Evolutionary conservation across 2,329 filamentous ascomycete genomes (phyloP).

Genomic region (Microdochium trichocladiopsis): DNA sequence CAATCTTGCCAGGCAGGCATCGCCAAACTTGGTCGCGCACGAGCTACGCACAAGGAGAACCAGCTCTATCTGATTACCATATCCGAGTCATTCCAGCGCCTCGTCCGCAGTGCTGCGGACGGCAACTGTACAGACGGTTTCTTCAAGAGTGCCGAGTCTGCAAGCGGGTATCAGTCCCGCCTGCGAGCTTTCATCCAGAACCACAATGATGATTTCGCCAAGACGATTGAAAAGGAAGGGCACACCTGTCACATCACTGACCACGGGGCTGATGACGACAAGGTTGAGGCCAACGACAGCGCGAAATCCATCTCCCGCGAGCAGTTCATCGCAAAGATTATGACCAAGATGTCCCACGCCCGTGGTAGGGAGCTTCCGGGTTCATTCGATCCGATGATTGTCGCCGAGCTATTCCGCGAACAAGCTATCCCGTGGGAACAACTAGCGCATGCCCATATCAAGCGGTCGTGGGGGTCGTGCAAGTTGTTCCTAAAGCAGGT

Average conservation of each 20-base stretch:
- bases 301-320: slow-evolving; percentile 16
- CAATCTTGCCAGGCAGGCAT: slow-evolving; percentile 27
- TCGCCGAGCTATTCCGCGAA: slow-evolving; percentile 51
- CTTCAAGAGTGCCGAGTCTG: slow-evolving; percentile 30
- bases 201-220: slow-evolving; percentile 36
- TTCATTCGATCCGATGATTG: slow-evolving; percentile 51
- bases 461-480: slow-evolving; percentile 38
- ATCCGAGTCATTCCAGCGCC: no score
- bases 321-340: slow-evolving; percentile 31
- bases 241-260: slow-evolving; percentile 27
- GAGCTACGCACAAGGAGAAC: slow-evolving; percentile 39
- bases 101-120: slow-evolving; percentile 38
- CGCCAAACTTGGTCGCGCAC: slow-evolving; percentile 37
- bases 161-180: slow-evolving; percentile 29
- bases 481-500: slow-evolving; percentile 37
- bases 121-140: slow-evolving; percentile 45
- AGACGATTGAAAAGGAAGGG: slow-evolving; percentile 32
- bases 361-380: slow-evolving; percentile 53
- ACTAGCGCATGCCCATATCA: slow-evolving; percentile 38
- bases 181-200: slow-evolving; percentile 49
- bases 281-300: neutral
- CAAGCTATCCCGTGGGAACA: slow-evolving; percentile 48
- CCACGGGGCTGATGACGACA: slow-evolving; percentile 6
- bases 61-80: slow-evolving; percentile 40
- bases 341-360: slow-evolving; percentile 27